phyloP scores from a whole-genome alignment of 2,329 filamentous ascomycete genomes.

The Penicillium sp. region DNA sequence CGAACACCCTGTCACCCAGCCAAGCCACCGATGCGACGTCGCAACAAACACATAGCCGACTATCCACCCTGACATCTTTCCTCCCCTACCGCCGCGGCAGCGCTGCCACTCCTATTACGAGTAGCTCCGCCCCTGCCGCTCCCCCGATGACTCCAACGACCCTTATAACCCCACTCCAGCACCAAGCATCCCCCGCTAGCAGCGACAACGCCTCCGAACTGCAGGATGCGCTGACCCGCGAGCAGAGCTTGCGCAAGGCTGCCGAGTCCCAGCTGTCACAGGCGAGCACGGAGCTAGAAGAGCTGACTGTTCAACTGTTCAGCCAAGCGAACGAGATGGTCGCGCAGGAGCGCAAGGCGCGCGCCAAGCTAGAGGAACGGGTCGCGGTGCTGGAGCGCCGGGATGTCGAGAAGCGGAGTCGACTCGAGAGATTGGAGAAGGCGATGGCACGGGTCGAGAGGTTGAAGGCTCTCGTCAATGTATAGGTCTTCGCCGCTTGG shows the following conservation, averaged over 20 bases:
- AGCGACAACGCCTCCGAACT: constrained; percentile 50
- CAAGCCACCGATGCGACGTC: constrained; percentile 35
- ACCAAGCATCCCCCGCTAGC: constrained; percentile 31
- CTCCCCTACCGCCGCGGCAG: constrained; percentile 48
- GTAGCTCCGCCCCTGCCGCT: constrained; percentile 31
- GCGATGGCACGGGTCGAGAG: constrained; percentile 64
- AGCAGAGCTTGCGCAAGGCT: constrained; percentile 61
- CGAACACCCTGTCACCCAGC: constrained; percentile 48
- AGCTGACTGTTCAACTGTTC: constrained; percentile 65
- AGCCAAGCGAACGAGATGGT: constrained; percentile 72
- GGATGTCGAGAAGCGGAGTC: constrained; percentile 58
- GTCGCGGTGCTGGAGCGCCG: constrained; percentile 54
- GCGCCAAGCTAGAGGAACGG: constrained; percentile 58
- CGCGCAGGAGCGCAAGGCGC: constrained; percentile 64
- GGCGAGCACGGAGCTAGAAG: constrained; percentile 65
- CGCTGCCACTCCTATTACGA: constrained; percentile 38
- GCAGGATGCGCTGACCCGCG: constrained; percentile 60
- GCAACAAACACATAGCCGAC: constrained; percentile 41
- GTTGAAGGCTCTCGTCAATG: constrained; percentile 60
- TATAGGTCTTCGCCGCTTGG: constrained; percentile 5
- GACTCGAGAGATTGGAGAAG: constrained; percentile 61
- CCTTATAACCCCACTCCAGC: constrained; percentile 16
- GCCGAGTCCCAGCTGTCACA: constrained; percentile 63
- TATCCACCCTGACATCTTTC: constrained; percentile 47
- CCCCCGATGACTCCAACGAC: constrained; percentile 27